A percentile compares a stretch with the other conserved stretches of the same genome.
Conservation (phyloP, 139 green algal species). For the Picochlorum sp. region DNA sequence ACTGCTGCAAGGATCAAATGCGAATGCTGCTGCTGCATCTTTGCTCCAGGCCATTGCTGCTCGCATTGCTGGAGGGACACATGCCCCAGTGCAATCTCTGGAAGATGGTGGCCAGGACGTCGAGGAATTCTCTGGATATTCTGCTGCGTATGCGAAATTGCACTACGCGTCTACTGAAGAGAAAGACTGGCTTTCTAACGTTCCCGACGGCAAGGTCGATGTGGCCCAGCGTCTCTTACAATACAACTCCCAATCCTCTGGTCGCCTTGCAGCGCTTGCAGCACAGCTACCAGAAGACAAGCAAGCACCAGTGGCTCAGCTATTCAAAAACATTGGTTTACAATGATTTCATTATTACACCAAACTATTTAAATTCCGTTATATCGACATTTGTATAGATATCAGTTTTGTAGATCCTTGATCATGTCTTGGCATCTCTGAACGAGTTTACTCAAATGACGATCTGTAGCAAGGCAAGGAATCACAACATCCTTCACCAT, state of each 20-base stretch:
- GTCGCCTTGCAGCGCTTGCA: conserved; percentile 20
- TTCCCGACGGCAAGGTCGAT: conserved; percentile 33
- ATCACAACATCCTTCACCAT: conserved; percentile 49
- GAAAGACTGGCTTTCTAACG: conserved; percentile 27
- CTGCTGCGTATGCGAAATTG: conserved; percentile 67
- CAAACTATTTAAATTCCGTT: background rate
- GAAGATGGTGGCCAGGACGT: conserved; percentile 17
- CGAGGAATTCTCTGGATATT: conserved; percentile 50
- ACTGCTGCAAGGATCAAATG: conserved; percentile 21
- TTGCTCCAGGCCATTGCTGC: conserved; percentile 45
- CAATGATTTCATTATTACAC: background rate
- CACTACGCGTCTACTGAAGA: conserved; percentile 54
- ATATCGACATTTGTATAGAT: no score
- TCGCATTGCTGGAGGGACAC: background rate
- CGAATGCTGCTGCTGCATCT: conserved; percentile 13
- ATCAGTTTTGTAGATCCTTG: conserved; percentile 9
- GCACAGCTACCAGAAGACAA: conserved; percentile 11
- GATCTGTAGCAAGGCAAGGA: conserved; percentile 23
- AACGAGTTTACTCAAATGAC: conserved; percentile 20
- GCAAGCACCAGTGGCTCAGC: conserved; percentile 29
- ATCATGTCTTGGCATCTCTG: conserved; percentile 17
- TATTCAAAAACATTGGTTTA: background rate
- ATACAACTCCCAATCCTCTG: conserved; percentile 15
- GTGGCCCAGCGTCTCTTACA: conserved; percentile 34
- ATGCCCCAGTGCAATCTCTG: conserved; percentile 7